Evolutionary conservation across 352 stramenopile species (phyloP), one percentile per base, ranked within the genome.

Genomic region (Phytopythium sindhum): DNA sequence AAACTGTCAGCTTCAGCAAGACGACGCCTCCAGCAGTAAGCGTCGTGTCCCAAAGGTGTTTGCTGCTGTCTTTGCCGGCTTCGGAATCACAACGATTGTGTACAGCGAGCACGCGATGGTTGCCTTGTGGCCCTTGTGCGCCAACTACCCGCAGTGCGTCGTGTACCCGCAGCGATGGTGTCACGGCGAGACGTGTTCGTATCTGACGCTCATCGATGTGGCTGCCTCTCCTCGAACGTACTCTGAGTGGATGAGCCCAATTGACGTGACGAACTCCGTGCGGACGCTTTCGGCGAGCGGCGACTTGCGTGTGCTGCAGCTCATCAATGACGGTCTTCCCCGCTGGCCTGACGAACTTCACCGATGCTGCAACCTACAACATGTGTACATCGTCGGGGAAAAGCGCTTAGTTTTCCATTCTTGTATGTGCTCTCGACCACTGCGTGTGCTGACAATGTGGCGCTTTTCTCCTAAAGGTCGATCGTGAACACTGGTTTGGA

Each of bases 301-400:
- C 7, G 62, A 75, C 28, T 63, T 86, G 12, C 63, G 63, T 9
- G 67, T 72, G 0, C 59, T 87, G 23, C 77, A 81, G 12, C 33
- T 87, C 11, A 74, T 81, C 37, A 84, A 87, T 35, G 66, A 66
- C 0, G 58, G 50, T 0, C 29, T 89, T 6, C 17, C 57, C 0
- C 53, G 61, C 14, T 60, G 60, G 42, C 75, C 77, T 4, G 47
- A 61, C 0, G 61, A 81, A 33, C 52, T 89, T 4, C 44, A 66
- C 6, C 44, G 50, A 0, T 86, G 80, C 29, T 50, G 55, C 2
- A 53, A 72, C 2, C 62, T 84, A 3, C 59, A 76, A 29, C 62
- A 86, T 51, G 48, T 89, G 77, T 87, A 72, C 28, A 45, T 31
- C 8, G 1, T 24, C 4, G 4, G 2, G 47, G 14, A 2, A 39